Conservation (phyloP, 2,329 filamentous ascomycete genomes). For the Calonectria leucothoes region DNA sequence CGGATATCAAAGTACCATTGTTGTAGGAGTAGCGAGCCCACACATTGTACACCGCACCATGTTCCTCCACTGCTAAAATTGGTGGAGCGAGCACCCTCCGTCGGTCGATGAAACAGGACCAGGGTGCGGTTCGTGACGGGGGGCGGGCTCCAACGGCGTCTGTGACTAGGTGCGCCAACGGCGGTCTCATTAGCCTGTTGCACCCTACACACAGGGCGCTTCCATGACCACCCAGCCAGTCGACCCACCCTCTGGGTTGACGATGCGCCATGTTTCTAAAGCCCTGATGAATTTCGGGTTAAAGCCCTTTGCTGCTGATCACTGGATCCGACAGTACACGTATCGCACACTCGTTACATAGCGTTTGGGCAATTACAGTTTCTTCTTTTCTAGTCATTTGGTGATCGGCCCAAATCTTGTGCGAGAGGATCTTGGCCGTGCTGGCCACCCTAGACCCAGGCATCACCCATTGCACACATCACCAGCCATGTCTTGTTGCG, state of each 20-base stretch:
- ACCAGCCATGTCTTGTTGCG: neutral
- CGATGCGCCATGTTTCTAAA: neutral
- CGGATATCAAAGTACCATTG: neutral
- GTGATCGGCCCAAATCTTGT: neutral
- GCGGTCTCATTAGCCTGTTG: constrained; percentile 24
- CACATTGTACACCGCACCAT: constrained; percentile 17
- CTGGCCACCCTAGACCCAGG: constrained; percentile 6
- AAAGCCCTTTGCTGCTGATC: constrained; percentile 1
- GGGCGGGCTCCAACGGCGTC: constrained; percentile 21
- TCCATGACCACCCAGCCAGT: neutral
- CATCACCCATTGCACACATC: neutral
- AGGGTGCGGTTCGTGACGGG: constrained; percentile 19
- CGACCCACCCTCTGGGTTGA: neutral
- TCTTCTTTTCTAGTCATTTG: neutral
- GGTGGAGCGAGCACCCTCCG: constrained; percentile 20
- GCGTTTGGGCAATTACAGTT: neutral
- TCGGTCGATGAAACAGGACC: constrained; percentile 26
- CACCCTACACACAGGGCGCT: constrained; percentile 17
- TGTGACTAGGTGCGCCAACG: constrained; percentile 30
- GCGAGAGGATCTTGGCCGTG: neutral
- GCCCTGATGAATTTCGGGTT: neutral
- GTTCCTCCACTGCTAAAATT: constrained; percentile 21
- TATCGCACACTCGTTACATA: neutral
- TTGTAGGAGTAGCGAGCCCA: constrained; percentile 1
- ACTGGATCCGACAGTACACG: neutral